Conservation (phyloP, 495 filamentous ascomycete species). For the Podospora appendiculata region DNA sequence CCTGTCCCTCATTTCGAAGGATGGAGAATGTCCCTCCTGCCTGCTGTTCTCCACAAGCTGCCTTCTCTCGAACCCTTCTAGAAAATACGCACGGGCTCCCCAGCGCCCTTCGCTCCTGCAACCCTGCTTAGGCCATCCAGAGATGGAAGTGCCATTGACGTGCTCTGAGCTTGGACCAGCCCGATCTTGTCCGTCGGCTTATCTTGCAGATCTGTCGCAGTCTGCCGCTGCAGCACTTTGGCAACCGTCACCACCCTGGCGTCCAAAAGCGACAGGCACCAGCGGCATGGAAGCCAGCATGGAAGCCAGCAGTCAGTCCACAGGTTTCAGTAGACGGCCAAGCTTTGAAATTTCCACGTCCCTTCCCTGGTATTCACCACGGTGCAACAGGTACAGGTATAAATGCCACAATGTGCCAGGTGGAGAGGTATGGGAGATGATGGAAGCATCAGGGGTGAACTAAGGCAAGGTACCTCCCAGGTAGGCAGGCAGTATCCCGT, state of each 20-base stretch:
- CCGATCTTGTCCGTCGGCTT: slow-evolving; percentile 15
- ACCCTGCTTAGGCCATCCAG: no score
- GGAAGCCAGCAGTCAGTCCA: no score
- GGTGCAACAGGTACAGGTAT: no score
- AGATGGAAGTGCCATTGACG: slow-evolving; percentile 6
- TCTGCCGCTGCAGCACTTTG: neutral
- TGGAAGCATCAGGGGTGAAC: no score
- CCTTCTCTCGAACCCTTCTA: slow-evolving; percentile 27
- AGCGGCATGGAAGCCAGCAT: no score
- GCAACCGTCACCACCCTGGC: slow-evolving; percentile 3
- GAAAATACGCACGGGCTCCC: slow-evolving; percentile 23
- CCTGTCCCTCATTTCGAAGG: neutral
- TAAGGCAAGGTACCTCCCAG: no score
- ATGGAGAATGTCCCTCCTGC: neutral
- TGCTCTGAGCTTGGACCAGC: slow-evolving; percentile 11
- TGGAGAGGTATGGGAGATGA: no score
- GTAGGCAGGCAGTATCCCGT: no score
- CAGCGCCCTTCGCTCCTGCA: slow-evolving; percentile 1
- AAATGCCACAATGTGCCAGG: no score
- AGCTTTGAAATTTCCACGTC: no score
- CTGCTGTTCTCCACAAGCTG: slow-evolving; percentile 15
- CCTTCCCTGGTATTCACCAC: no score
- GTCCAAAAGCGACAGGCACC: neutral
- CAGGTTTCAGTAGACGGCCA: no score
- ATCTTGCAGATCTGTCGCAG: slow-evolving; percentile 21